Evolutionary conservation across 139 green algal species (phyloP).

Genomic region (Asterochloris erici): DNA sequence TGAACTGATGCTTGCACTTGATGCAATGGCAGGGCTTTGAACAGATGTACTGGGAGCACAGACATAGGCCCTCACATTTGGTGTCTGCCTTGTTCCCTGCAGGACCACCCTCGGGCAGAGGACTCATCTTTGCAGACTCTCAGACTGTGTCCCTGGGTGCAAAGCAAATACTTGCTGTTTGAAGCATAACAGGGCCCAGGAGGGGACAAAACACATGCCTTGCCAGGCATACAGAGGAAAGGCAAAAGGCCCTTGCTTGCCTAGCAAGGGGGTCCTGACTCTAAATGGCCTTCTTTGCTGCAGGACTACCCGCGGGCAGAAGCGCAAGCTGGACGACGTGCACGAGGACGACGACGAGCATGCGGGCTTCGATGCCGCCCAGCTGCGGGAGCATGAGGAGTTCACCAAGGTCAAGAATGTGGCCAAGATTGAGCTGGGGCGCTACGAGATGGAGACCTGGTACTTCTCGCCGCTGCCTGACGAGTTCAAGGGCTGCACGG

Average conservation of each 20-base stretch:
- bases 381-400: constrained; percentile 95
- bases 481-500: constrained; percentile 87
- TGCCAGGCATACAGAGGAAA: too few species aligned
- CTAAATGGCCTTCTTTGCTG: background rate
- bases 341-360: constrained; percentile 74
- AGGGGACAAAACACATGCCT: too few species aligned
- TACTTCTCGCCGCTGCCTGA: constrained; percentile 96
- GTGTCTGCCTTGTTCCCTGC: too few species aligned
- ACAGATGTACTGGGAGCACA: too few species aligned
- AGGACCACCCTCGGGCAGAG: too few species aligned
- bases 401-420: constrained; percentile 99
- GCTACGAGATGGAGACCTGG: constrained; percentile 96
- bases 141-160: too few species aligned
- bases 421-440: constrained; percentile 90
- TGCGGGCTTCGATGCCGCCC: constrained; percentile 86
- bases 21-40: too few species aligned
- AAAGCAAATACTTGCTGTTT: too few species aligned
- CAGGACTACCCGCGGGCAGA: constrained; percentile 38
- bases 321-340: constrained; percentile 63
- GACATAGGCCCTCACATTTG: too few species aligned
- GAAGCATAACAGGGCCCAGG: too few species aligned
- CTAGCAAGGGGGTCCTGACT: background rate
- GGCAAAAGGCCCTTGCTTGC: background rate
- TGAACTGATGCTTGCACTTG: too few species aligned
- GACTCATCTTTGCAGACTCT: too few species aligned